phyloP scores from a whole-genome alignment of 2,329 filamentous ascomycete species.

The Ophiostoma sp. region DNA sequence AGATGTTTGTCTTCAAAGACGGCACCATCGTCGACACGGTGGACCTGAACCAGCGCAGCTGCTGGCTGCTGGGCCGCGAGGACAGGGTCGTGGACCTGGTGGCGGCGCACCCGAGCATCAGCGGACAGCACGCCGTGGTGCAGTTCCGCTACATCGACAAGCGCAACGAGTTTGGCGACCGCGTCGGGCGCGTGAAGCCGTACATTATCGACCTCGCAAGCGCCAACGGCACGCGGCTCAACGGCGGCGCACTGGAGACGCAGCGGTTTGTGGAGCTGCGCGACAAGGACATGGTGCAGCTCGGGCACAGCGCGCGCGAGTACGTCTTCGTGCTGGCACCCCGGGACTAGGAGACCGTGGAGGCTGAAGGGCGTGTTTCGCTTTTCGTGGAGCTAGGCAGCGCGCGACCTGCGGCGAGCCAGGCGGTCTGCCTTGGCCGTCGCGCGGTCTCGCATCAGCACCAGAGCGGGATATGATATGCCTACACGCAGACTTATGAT shows the following conservation, averaged over 20 bases:
- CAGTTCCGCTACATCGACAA: conserved; percentile 85
- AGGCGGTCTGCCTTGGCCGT: too few species aligned
- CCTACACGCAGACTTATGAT: too few species aligned
- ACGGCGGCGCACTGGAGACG: conserved; percentile 65
- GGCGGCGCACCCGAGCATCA: conserved; percentile 85
- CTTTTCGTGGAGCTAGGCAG: too few species aligned
- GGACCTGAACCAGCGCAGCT: conserved; percentile 68
- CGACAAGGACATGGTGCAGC: conserved; percentile 82
- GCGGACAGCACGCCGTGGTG: conserved; percentile 91
- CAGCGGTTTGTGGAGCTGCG: conserved; percentile 80
- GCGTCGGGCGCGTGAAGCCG: conserved; percentile 69
- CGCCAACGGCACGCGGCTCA: conserved; percentile 81
- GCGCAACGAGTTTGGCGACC: conserved; percentile 81
- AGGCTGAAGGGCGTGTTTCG: too few species aligned
- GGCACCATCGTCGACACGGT: conserved; percentile 74
- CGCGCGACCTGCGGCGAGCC: too few species aligned
- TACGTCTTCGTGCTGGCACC: conserved; percentile 87
- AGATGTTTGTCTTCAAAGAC: conserved; percentile 88
- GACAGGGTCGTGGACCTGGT: conserved; percentile 71
- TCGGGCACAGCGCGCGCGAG: conserved; percentile 83
- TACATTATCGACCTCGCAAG: conserved; percentile 94
- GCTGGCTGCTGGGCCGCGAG: conserved; percentile 87
- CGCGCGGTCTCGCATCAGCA: too few species aligned
- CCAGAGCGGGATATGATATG: too few species aligned
- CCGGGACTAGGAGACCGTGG: not conserved